Percentiles rank a stretch among this genome's conserved stretches.
phyloP scores from a whole-genome alignment of 1,284 basidiomycete species.

The Trichosporon asahii region DNA sequence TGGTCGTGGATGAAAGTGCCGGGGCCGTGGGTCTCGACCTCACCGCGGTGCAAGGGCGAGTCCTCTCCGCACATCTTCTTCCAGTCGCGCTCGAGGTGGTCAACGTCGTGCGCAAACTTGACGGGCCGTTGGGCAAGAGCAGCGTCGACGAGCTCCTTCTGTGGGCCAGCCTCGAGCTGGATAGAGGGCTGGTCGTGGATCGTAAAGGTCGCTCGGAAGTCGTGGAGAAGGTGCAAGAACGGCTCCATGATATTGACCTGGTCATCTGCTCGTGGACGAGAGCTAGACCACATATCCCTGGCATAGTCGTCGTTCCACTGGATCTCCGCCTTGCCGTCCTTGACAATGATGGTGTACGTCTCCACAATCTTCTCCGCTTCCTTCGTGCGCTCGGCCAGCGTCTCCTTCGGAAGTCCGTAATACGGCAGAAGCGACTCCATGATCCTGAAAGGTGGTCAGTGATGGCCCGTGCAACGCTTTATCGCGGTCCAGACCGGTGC shows the following conservation, averaged over 20 bases:
- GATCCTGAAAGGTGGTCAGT: conserved; percentile 33
- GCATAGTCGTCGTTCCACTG: conserved; percentile 54
- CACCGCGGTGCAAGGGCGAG: conserved; percentile 42
- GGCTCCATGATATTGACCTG: conserved; percentile 54
- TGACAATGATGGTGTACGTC: conserved; percentile 51
- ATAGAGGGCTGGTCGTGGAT: conserved; percentile 53
- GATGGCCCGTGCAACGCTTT: neutral
- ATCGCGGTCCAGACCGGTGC: neutral
- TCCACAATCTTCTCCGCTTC: conserved; percentile 50
- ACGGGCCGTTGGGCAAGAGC: conserved; percentile 35
- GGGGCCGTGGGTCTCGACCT: conserved; percentile 39
- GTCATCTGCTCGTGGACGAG: conserved; percentile 46
- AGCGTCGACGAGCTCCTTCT: conserved; percentile 41
- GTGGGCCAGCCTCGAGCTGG: conserved; percentile 42
- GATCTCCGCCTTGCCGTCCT: conserved; percentile 50
- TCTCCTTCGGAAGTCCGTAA: conserved; percentile 45
- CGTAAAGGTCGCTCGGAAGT: conserved; percentile 46
- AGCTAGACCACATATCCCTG: conserved; percentile 49
- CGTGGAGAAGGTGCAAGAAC: conserved; percentile 41
- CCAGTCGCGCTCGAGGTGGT: conserved; percentile 44
- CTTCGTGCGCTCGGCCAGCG: conserved; percentile 38
- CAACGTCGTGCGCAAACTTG: conserved; percentile 38
- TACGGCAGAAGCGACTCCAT: conserved; percentile 50
- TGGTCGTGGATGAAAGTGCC: conserved; percentile 49
- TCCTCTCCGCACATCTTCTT: conserved; percentile 43